Conservation (phyloP, 371 early-diverging fungal genomes). For the Encephalitozoon intestinalis region DNA sequence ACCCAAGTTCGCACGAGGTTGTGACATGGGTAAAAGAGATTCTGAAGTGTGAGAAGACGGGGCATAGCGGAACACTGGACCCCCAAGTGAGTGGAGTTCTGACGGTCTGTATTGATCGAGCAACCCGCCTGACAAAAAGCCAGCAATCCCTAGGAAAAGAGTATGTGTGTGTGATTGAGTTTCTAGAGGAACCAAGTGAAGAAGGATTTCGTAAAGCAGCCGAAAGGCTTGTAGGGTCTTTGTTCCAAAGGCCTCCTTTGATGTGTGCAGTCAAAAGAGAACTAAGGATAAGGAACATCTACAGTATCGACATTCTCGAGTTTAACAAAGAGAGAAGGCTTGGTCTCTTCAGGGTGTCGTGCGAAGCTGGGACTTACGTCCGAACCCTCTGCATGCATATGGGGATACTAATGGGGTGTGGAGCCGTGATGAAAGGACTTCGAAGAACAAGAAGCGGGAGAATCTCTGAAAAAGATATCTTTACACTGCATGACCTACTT, state of each 20-base stretch:
- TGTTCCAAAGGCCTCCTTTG: conserved; percentile 97
- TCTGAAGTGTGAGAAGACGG: conserved; percentile 92
- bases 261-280: conserved; percentile 99
- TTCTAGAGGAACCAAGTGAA: conserved; percentile 58
- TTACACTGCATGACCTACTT: conserved; percentile 95
- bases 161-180: conserved; percentile 87
- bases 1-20: conserved; percentile 98
- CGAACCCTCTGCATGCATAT: conserved; percentile 96
- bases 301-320: conserved; percentile 84
- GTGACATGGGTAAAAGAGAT: conserved; percentile 99
- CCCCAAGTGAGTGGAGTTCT: conserved; percentile 98
- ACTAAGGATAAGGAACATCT: conserved; percentile 92
- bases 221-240: conserved; percentile 85
- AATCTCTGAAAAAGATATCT: conserved; percentile 72
- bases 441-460: conserved; percentile 92
- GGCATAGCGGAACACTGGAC: conserved; percentile 96
- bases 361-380: conserved; percentile 99
- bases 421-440: conserved; percentile 98
- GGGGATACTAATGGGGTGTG: conserved; percentile 84
- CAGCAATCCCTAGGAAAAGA: conserved; percentile 95
- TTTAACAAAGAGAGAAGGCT: conserved; percentile 84
- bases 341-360: conserved; percentile 89
- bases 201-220: conserved; percentile 64
- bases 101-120: conserved; percentile 94
- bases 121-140: conserved; percentile 93